Base-by-base conservation (phyloP, 805 yeast genomes). In the Candida insectalens region DNA sequence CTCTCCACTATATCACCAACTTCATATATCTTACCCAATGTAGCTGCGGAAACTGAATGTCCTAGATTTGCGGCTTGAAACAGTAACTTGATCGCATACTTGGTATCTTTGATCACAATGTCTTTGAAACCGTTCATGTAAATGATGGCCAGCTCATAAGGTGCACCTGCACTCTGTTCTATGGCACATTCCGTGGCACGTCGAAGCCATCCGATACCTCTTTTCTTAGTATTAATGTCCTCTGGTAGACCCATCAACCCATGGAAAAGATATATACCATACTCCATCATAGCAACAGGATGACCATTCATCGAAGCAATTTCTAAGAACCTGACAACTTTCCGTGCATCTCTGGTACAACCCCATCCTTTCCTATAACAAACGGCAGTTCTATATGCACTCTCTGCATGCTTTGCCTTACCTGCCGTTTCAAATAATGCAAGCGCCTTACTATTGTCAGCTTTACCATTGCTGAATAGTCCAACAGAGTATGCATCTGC, bases 351-450 rank as follows among this genome's bases (percentile, higher is more conserved):
- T 45, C 92, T 70, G 15, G 84, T 76, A 4, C 89, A 81, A 4
- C 98, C 98, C 57, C 88, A 64, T 13, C 98, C 98, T 57, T 87
- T 94, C 56, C 88, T 95, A 46, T 79, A 83, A 57, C 96, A 89
- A 35, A 82, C 71, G 0, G 96, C 84, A 0, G 95, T 83, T 46
- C 97, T 71, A 58, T 83, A 92, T 1, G 95, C 87, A 32, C 92
- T 74, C 54, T 89, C 97, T 4, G 82, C 69, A 53, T 89, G 97
- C 19, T 89, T 92, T 46, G 84, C 89, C 52, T 92, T 89, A 3
- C 96, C 96, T 5, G 97, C 95, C 23, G 83, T 64, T 50, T 80
- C 87, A 53, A 92, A 92, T 36, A 83, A 67, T 2, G 55, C 45
- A 46, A 84, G 78, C 2, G 96, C 81, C 43, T 83, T 88, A 42